Base-by-base conservation (phyloP, 1,284 basidiomycete species). In the Fomitiporia mediterranea region DNA sequence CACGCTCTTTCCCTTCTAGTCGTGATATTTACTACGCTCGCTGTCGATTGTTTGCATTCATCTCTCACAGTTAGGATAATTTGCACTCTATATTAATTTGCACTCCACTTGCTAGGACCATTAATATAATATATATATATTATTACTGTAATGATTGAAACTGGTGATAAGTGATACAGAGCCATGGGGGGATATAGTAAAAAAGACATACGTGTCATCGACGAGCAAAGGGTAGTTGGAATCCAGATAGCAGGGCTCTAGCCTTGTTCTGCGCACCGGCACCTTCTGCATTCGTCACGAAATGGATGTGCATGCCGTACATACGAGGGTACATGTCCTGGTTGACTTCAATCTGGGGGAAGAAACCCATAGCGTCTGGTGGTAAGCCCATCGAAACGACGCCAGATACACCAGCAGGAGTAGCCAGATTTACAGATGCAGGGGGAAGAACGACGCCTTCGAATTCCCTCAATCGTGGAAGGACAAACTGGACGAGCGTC, bases 261-360 rank as follows among this genome's bases (percentile, higher is more conserved):
- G 91, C 91, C 60, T 82, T 79, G 68, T 93, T 89, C 74, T 95
- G 89, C 13, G 94, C 94, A 34, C 90, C 90, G 28, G 84, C 73
- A 0, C 94, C 94, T 50, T 77, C 76, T 3, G 89, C 86, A 67
- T 88, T 93, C 37, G 94, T 96, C 60, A 94, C 79, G 69, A 94
- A 94, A 68, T 94, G 89, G 48, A 98, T 83, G 68, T 96, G 89
- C 82, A 97, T 90, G 35, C 94, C 94, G 66, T 87, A 87, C 53
- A 83, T 69, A 62, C 81, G 82, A 5, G 91, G 91, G 68, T 96
- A 98, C 39, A 88, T 72, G 68, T 97, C 94, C 58, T 89, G 71
- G 71, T 96, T 98, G 68, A 92, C 86, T 72, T 97, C 94, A 56
- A 97, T 86, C 70, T 94, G 90, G 3, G 96, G 96, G 79, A 98